phyloP scores from a whole-genome alignment of 352 stramenopile genomes.

The Pythium phragmitis region DNA sequence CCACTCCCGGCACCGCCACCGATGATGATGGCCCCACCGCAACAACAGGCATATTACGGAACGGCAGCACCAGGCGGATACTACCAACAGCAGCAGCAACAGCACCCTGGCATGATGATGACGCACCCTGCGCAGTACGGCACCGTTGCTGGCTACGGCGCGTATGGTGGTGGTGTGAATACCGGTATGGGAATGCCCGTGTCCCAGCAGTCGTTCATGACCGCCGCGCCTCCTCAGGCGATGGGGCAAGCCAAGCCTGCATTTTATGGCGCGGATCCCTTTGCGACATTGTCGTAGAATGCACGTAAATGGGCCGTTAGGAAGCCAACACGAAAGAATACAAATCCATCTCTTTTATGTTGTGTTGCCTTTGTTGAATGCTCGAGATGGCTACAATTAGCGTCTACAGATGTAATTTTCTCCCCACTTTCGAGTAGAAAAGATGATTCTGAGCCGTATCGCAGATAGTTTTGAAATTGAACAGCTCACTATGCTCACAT shows the following conservation, averaged over 20 bases:
- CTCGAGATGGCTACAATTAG: too few relatives aligned
- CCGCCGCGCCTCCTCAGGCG: slow-evolving; percentile 7
- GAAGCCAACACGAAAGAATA: not conserved
- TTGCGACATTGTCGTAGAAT: slow-evolving; percentile 26
- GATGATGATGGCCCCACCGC: slow-evolving; percentile 17
- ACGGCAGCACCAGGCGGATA: slow-evolving; percentile 16
- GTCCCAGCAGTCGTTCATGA: slow-evolving; percentile 30
- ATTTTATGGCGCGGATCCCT: slow-evolving; percentile 28
- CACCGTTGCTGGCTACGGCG: slow-evolving; percentile 21
- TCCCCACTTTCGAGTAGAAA: too few relatives aligned
- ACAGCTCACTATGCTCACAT: too few relatives aligned
- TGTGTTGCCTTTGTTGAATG: too few relatives aligned
- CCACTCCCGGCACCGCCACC: slow-evolving; percentile 28
- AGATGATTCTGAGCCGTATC: too few relatives aligned
- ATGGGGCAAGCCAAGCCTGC: slow-evolving; percentile 7
- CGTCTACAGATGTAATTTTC: too few relatives aligned
- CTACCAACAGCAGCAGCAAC: slow-evolving; percentile 19
- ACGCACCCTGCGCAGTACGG: slow-evolving; percentile 21
- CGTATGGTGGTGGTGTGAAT: slow-evolving; percentile 11
- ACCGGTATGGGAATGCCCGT: slow-evolving; percentile 12
- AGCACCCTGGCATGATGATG: slow-evolving; percentile 26
- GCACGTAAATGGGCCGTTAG: not conserved
- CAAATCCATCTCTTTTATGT: not conserved
- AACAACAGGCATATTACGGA: slow-evolving; percentile 19
- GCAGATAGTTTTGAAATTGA: too few relatives aligned